These are phyloP conservation scores for Cyclotella distinguenda DNA, from an alignment of 108 stramenopile genomes.

Conservation along the genomic window DNA sequence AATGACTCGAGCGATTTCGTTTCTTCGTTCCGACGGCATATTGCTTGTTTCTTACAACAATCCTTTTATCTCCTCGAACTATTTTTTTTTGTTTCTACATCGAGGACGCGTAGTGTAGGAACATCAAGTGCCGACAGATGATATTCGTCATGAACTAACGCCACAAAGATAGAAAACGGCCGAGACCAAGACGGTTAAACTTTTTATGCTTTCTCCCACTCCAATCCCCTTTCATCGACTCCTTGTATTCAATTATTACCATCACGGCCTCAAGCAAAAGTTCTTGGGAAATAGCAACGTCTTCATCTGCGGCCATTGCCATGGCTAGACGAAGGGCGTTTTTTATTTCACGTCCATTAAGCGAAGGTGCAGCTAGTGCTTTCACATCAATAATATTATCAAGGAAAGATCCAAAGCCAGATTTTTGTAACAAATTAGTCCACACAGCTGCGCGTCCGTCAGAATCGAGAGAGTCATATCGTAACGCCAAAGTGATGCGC, in stretches of 20 bases:
- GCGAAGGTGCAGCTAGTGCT: constrained; percentile 41
- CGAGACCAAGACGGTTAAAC: neutral
- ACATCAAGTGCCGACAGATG: too few relatives aligned
- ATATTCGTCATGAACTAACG: too few relatives aligned
- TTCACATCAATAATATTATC: constrained; percentile 39
- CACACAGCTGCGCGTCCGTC: constrained; percentile 58
- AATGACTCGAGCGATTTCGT: too few relatives aligned
- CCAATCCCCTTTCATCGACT: constrained; percentile 18
- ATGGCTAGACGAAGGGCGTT: constrained; percentile 66
- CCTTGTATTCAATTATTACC: constrained; percentile 18
- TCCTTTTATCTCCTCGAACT: too few relatives aligned
- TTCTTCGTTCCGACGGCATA: too few relatives aligned
- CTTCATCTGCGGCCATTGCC: constrained; percentile 65
- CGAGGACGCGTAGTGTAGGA: too few relatives aligned
- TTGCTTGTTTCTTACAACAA: too few relatives aligned
- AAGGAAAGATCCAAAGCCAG: constrained; percentile 36
- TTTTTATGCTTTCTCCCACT: neutral
- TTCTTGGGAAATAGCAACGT: constrained; percentile 38
- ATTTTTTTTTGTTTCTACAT: too few relatives aligned
- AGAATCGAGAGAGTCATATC: constrained; percentile 49
- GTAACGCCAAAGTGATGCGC: constrained; percentile 63
- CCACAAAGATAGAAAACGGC: neutral
- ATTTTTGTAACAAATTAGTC: constrained; percentile 54
- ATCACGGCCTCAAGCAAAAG: constrained; percentile 49
- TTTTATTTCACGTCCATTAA: constrained; percentile 78